Percentiles rank a stretch among this genome's conserved stretches.
These are phyloP conservation scores for Paratrypanosoma confusum DNA, from an alignment of 208 protist genomes.

Conservation along the genomic window DNA sequence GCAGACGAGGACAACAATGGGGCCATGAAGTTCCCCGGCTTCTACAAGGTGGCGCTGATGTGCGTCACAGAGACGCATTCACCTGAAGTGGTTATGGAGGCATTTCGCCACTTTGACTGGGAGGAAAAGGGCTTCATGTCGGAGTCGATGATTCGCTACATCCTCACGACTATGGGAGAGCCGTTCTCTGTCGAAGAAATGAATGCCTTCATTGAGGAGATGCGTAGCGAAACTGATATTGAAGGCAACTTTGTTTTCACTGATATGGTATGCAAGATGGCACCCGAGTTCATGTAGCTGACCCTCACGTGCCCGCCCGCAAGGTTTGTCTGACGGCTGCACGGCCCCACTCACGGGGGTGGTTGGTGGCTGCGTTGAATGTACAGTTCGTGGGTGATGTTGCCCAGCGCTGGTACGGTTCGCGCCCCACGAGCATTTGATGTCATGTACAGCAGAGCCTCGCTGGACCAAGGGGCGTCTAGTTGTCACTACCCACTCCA, in stretches of 20 bases:
- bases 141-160: slow-evolving; percentile 86
- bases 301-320: no score
- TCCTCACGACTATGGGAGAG: slow-evolving; percentile 92
- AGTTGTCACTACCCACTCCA: no score
- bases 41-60: slow-evolving; percentile 53
- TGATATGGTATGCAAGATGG: slow-evolving; percentile 80
- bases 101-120: slow-evolving; percentile 91
- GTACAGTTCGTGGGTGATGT: no score
- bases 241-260: slow-evolving; percentile 74
- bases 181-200: slow-evolving; percentile 84
- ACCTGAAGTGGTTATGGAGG: slow-evolving; percentile 74
- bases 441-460: no score
- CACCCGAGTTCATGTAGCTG: slow-evolving; percentile 62
- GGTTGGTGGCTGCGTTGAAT: no score
- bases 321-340: no score
- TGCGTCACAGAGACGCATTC: slow-evolving; percentile 23
- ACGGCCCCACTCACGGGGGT: no score
- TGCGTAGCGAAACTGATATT: slow-evolving; percentile 77
- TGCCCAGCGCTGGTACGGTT: no score
- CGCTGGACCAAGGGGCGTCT: no score
- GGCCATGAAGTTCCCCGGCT: slow-evolving; percentile 61
- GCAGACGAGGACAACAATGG: slow-evolving; percentile 58
- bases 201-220: slow-evolving; percentile 80
- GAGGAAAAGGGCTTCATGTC: slow-evolving; percentile 87
- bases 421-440: no score